These are phyloP conservation scores for Diophrys sp. DNA, from an alignment of 73 alveolate genomes.

Conservation along the genomic window DNA sequence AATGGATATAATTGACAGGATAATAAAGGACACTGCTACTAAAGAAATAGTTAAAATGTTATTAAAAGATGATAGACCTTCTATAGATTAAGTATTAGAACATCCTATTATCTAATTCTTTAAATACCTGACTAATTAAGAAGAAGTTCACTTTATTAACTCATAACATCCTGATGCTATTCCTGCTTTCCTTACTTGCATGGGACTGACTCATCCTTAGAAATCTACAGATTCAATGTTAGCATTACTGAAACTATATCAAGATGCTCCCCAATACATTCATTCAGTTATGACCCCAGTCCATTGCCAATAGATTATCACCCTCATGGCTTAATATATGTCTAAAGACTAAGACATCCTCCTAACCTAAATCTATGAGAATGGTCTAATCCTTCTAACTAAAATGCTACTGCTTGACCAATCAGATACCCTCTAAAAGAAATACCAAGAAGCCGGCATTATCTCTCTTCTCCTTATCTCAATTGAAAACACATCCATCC, in stretches of 20 bases:
- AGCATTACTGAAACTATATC: background rate
- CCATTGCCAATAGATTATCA: too few relatives aligned
- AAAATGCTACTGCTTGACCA: background rate
- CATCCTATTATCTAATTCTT: background rate
- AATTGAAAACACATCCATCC: too few relatives aligned
- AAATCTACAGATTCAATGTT: background rate
- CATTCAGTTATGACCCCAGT: background rate
- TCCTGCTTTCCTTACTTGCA: background rate
- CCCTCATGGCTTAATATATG: background rate
- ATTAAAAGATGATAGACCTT: background rate
- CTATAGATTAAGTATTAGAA: background rate
- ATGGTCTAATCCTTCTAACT: background rate
- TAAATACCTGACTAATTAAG: too few relatives aligned
- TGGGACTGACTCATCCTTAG: background rate
- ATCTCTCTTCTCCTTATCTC: background rate
- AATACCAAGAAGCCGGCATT: background rate
- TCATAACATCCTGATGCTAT: background rate
- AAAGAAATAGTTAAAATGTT: too few relatives aligned
- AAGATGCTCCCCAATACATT: background rate
- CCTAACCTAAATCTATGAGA: background rate
- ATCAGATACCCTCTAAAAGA: background rate
- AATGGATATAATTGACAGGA: background rate
- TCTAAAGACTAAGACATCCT: background rate
- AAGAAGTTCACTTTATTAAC: background rate
- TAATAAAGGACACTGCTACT: background rate